phyloP scores from a whole-genome alignment of 108 stramenopile species.

The Cyclotella baltica region DNA sequence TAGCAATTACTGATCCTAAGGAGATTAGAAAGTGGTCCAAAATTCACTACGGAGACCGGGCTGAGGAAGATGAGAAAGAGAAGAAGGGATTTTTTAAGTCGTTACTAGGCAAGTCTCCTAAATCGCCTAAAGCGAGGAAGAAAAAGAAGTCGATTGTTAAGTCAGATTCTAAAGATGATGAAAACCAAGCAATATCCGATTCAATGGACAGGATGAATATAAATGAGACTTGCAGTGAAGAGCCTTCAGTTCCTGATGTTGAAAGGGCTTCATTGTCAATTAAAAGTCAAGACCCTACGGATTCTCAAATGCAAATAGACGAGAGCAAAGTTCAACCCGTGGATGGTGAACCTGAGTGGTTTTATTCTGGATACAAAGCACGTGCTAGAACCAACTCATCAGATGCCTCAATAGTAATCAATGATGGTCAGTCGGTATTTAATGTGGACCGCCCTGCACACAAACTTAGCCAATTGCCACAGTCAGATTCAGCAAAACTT shows the following conservation, averaged over 20 bases:
- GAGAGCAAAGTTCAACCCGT: constrained; percentile 1
- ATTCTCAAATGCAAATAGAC: constrained; percentile 2
- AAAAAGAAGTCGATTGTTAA: constrained; percentile 2
- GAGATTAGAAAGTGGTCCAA: constrained; percentile 61
- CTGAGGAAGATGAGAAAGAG: constrained; percentile 31
- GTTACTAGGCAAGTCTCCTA: constrained; percentile 13
- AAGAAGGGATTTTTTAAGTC: constrained; percentile 41
- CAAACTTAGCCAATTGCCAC: constrained; percentile 36
- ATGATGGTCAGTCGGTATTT: constrained; percentile 54
- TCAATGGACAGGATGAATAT: neutral
- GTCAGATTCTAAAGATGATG: neutral
- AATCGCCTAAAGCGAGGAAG: constrained; percentile 11
- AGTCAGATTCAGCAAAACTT: constrained; percentile 57
- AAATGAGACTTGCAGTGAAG: neutral
- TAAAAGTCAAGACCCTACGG: neutral
- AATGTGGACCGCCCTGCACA: constrained; percentile 39
- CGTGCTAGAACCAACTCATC: constrained; percentile 30
- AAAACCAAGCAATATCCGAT: neutral
- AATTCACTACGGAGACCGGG: constrained; percentile 53
- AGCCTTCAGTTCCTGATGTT: neutral
- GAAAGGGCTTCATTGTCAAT: neutral
- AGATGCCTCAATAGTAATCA: constrained; percentile 13
- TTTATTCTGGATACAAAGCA: constrained; percentile 26
- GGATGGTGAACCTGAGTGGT: constrained; percentile 55
- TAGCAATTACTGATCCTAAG: constrained; percentile 55